Evolutionary conservation across 176 grass and related monocot genomes (phyloP).

Genomic region (Oryza meyeriana): DNA sequence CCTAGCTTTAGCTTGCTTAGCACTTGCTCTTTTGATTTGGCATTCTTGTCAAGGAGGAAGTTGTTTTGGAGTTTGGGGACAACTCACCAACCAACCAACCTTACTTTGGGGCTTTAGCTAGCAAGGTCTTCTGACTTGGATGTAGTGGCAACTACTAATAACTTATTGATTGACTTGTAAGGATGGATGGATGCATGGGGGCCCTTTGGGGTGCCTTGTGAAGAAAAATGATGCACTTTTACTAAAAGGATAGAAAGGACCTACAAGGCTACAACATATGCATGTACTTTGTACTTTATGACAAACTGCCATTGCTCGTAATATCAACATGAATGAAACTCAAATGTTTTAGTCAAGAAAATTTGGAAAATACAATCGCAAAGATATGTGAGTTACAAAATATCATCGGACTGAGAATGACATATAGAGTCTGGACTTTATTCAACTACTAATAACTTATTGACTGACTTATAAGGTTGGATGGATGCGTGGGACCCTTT

Average conservation of each 20-base stretch:
- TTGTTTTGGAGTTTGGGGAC: conserved; percentile 3
- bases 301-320: too few relatives aligned
- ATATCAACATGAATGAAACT: too few relatives aligned
- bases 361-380: too few relatives aligned
- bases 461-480: conserved; percentile 49
- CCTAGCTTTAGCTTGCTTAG: background rate
- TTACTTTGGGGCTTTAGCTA: background rate
- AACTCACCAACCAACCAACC: conserved; percentile 31
- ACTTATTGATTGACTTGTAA: conserved; percentile 54
- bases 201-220: background rate
- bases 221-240: conserved; percentile 5
- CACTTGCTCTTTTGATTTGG: background rate
- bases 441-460: conserved; percentile 35
- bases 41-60: background rate
- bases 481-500: background rate
- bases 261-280: too few relatives aligned
- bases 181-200: conserved; percentile 4
- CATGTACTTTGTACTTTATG: too few relatives aligned
- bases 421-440: too few relatives aligned
- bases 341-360: too few relatives aligned
- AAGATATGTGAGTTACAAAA: too few relatives aligned
- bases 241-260: background rate
- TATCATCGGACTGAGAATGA: too few relatives aligned
- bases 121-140: conserved; percentile 28
- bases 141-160: conserved; percentile 24